Base-by-base conservation (phyloP, 2,329 filamentous ascomycete genomes). In the Byssothecium circinans region DNA sequence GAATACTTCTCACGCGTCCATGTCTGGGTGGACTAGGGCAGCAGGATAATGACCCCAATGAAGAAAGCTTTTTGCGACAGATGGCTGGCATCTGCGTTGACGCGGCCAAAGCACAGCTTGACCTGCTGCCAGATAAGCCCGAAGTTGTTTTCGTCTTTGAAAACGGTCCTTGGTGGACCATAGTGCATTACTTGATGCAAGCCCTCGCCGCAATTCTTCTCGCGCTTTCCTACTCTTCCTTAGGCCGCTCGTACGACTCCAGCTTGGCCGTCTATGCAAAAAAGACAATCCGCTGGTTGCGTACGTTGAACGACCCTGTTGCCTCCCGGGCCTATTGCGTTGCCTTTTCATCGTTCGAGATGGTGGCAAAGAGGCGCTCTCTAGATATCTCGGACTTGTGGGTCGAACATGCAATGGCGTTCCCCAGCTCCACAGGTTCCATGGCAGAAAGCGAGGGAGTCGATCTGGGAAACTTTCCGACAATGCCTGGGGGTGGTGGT, bases 111-210 rank as follows among this genome's bases (percentile, higher is more conserved):
- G 56, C 54, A 2, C 53, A 70, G 25, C 41, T 70, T 5, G 58
- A 66, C 15, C 49, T 73, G n/a, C 54, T 75, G 4, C 72, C 70
- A 2, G 62, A 69, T 17, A 57, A 66, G 41, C 56, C 62, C 1
- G 54, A 62, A 46, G 47, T 67, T 10, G 43, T 63, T 2, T 54
- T 55, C 27, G 40, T 67, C 5, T 71, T 72, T 43, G 47, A 64
- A 29, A 57, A 63, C 18, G 64, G 64, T 1, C 73, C 73, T 2
- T 75, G 73, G 73, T 75, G 71, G 71, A 69, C 64, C 44, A 53
- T 71, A 20, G 56, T 74, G n/a, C 62, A 67, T 22, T 62, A 71
- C 38, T 45, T 75, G 18, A 69, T 74, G 61, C 73, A 75, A 53
- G 68, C 73, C 0, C 54, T 65, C 3, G 65, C 68, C 4, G 58